Conservation (phyloP, 1,139 yeast genomes). For the Magnusiomyces suaveolens region DNA sequence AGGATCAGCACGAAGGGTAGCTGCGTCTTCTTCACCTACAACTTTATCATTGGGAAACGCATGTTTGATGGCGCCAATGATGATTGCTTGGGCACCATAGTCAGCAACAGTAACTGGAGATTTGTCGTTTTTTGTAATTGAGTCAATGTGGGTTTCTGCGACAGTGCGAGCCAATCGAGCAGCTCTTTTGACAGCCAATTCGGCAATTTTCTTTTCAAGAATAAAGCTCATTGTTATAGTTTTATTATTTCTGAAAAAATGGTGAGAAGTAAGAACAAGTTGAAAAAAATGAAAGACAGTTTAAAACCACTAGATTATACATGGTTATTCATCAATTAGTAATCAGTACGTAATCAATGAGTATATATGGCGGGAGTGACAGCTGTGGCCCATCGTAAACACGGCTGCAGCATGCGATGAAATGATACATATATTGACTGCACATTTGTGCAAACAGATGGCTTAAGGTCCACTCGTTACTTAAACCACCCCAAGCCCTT, state of each 20-base stretch:
- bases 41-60: conserved; percentile 78
- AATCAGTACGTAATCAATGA: neutral
- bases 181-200: conserved; percentile 85
- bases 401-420: neutral
- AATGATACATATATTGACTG: neutral
- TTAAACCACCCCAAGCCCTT: neutral
- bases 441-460: neutral
- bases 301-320: too few relatives aligned
- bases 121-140: conserved; percentile 71
- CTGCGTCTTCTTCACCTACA: conserved; percentile 92
- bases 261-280: neutral
- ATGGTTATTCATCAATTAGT: neutral
- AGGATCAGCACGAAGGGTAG: conserved; percentile 44
- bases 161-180: conserved; percentile 65
- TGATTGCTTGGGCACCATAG: conserved; percentile 89
- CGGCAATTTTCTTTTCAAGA: conserved; percentile 62
- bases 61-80: conserved; percentile 68
- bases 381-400: neutral
- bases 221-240: conserved; percentile 10
- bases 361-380: neutral
- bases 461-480: neutral
- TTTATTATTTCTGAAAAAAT: neutral
- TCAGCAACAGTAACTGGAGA: conserved; percentile 97
- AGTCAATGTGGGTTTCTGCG: conserved; percentile 43
- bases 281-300: too few relatives aligned